These are phyloP conservation scores for Termitomyces sp. DNA, from an alignment of 768 basidiomycete genomes.

Conservation along the genomic window DNA sequence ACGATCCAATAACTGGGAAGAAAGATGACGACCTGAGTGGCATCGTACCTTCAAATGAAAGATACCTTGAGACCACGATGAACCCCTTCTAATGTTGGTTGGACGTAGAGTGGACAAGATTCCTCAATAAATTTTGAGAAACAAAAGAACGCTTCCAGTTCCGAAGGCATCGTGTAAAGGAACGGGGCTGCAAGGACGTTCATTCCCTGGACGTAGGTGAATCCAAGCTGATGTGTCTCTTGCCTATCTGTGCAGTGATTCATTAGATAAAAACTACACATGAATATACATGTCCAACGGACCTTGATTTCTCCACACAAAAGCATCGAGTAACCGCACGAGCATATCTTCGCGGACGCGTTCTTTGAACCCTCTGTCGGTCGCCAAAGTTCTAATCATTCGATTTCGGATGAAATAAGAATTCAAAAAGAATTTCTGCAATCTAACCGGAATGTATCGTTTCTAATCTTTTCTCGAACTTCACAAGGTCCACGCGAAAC, in stretches of 20 bases:
- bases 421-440: not conserved
- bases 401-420: not conserved
- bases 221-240: conserved; percentile 74
- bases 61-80: conserved; percentile 87
- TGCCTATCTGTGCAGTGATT: conserved; percentile 52
- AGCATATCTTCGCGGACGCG: conserved; percentile 97
- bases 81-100: conserved; percentile 93
- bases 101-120: conserved; percentile 93
- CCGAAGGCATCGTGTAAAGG: conserved; percentile 94
- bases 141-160: conserved; percentile 97
- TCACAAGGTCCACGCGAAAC: conserved; percentile 82
- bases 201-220: conserved; percentile 99
- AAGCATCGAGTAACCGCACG: conserved; percentile 92
- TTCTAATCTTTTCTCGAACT: conserved; percentile 88
- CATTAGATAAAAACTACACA: not conserved
- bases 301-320: conserved; percentile 96
- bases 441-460: conserved; percentile 88
- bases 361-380: conserved; percentile 96
- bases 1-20: conserved; percentile 75
- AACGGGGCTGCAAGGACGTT: conserved; percentile 98
- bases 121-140: conserved; percentile 96
- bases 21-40: not conserved
- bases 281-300: conserved; percentile 3
- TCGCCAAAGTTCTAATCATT: conserved; percentile 73
- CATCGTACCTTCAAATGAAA: not conserved